A percentile compares a stretch with the other conserved stretches of the same genome.
These are phyloP conservation scores for Plantago major DNA, from an alignment of 257 asterid species.

Conservation along the genomic window DNA sequence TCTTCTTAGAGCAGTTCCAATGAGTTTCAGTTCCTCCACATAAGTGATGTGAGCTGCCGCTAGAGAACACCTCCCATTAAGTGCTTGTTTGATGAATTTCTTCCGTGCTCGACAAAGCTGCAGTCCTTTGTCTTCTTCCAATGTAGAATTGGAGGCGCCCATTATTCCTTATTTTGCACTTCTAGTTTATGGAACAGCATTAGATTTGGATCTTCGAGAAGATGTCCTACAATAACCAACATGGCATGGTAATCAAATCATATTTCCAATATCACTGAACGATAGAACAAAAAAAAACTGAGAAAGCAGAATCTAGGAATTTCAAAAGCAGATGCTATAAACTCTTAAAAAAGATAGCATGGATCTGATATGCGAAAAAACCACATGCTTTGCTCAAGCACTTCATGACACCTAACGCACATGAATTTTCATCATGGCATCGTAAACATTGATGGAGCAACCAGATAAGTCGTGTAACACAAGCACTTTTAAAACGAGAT, in stretches of 20 bases:
- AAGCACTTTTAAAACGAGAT: too few relatives aligned
- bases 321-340: not conserved
- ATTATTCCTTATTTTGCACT: conserved; percentile 31
- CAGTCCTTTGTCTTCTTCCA: conserved; percentile 86
- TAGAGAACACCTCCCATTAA: conserved; percentile 80
- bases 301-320: not conserved
- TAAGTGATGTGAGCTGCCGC: conserved; percentile 84
- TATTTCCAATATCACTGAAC: conserved; percentile 3
- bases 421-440: conserved; percentile 5
- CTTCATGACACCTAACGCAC: not conserved
- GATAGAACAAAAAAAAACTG: not conserved
- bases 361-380: conserved; percentile 5
- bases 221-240: conserved; percentile 16
- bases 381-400: not conserved
- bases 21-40: conserved; percentile 52
- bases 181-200: conserved; percentile 24
- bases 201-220: conserved; percentile 12
- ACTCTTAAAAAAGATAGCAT: not conserved
- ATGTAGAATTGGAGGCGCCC: conserved; percentile 84
- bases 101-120: conserved; percentile 90
- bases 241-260: not conserved
- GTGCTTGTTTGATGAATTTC: conserved; percentile 90
- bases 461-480: not conserved
- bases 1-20: conserved; percentile 65
- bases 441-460: not conserved